A percentile compares a stretch with the other conserved stretches of the same genome.
Conservation (phyloP, 176 grass and related monocot genomes). For the Oryza coarctata region DNA sequence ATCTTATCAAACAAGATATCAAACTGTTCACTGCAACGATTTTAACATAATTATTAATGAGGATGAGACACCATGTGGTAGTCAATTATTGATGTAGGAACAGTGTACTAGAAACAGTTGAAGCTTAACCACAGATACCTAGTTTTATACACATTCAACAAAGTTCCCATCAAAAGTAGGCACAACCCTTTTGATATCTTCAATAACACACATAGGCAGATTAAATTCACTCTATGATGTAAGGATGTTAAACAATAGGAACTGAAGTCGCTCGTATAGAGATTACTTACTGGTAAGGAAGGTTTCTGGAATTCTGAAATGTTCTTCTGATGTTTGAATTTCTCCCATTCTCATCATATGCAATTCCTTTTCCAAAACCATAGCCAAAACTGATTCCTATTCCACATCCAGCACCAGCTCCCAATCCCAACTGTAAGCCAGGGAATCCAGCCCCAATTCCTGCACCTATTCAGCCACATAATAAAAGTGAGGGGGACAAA, state of each 20-base stretch:
- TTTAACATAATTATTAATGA: background rate
- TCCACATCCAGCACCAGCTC: slow-evolving; percentile 85
- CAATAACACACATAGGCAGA: background rate
- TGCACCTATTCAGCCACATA: slow-evolving; percentile 51
- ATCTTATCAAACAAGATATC: slow-evolving; percentile 70
- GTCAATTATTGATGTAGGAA: background rate
- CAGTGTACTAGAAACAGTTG: background rate
- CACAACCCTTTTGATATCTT: background rate
- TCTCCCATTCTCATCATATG: slow-evolving; percentile 73
- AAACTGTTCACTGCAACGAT: slow-evolving; percentile 56
- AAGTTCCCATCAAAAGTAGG: background rate
- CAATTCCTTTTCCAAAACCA: slow-evolving; percentile 77
- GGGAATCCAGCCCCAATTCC: slow-evolving; percentile 86
- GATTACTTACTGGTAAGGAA: slow-evolving; percentile 65
- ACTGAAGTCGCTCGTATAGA: slow-evolving; percentile 8
- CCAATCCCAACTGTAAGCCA: slow-evolving; percentile 78
- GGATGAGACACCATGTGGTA: background rate
- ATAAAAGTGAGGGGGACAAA: slow-evolving; percentile 12
- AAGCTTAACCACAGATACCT: background rate
- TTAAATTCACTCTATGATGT: background rate
- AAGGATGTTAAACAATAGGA: background rate
- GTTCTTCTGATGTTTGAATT: slow-evolving; percentile 79
- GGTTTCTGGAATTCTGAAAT: slow-evolving; percentile 48
- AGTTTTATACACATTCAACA: background rate
- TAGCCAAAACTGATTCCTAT: slow-evolving; percentile 91